Base-by-base conservation (phyloP, 306 rosid species). In the Medicago ruthenica region DNA sequence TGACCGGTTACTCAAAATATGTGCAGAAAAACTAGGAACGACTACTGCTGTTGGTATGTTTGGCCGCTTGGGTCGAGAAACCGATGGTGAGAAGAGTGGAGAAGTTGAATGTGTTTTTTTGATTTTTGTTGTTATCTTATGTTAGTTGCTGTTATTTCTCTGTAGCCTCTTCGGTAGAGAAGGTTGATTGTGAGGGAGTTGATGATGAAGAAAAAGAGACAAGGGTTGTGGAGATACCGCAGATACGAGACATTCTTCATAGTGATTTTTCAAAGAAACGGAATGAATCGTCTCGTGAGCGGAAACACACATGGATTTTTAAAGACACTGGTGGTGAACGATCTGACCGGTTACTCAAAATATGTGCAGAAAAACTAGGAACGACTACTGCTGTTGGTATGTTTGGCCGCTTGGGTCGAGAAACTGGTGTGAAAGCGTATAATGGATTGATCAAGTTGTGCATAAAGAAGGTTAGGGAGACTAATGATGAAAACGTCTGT, bases 351-450 rank as follows among this genome's bases (percentile, higher is more conserved):
- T 55, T 92, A 61, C 73, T 92, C 55, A 24, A 77, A 57, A 51
- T 79, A 72, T 86, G 88, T 34, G 87, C 81, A 0, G 16, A 63
- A 22, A 89, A 45, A 74, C 84, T 92, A 72, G 98, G 98, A 71
- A 4, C 88, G 9, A 55, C 53, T 8, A 5, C 69, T 61, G 72
- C 89, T 5, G 17, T 87, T 51, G 69, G 75, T 10, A 42, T 87
- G 79, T 84, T 92, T 73, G 82, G 71, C 74, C 78, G 74, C 68
- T 80, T 95, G 86, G 90, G 97, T 80, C 84, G 80, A 54, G 89
- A 86, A 70, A 85, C 86, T 2, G 87, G 92, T 57, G 27, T 86
- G 42, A 84, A 87, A 74, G 97, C 90, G 82, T 87, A 80, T 77
- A 85, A 83, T 64, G 82, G 86, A 31, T 71, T 92, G 61, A 79